Evolutionary conservation across 345 rosid genomes (phyloP).

Genomic region (Cardiospermum halicacabum): DNA sequence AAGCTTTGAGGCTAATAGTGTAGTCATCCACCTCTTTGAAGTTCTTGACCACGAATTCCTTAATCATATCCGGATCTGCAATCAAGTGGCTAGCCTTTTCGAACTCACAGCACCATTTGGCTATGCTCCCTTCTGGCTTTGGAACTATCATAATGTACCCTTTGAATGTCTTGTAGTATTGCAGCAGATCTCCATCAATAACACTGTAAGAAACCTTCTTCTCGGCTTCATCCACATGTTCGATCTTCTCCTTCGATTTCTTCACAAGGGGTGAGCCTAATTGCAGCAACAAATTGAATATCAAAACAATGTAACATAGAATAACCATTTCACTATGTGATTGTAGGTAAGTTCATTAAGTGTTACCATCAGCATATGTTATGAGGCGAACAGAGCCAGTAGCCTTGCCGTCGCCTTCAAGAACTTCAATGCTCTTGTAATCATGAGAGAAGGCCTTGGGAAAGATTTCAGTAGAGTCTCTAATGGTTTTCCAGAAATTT

Average conservation of each 20-base stretch:
- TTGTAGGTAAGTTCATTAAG: too few relatives aligned
- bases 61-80: slow-evolving; percentile 60
- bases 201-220: slow-evolving; percentile 51
- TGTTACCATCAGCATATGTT: slow-evolving; percentile 59
- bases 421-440: slow-evolving; percentile 74
- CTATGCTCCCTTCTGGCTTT: slow-evolving; percentile 59
- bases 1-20: slow-evolving; percentile 38
- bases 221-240: slow-evolving; percentile 52
- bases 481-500: slow-evolving; percentile 57
- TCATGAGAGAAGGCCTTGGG: slow-evolving; percentile 68
- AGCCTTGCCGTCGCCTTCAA: slow-evolving; percentile 79
- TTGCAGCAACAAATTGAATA: background rate
- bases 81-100: slow-evolving; percentile 69
- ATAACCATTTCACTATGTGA: too few relatives aligned
- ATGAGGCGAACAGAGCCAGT: slow-evolving; percentile 72
- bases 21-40: slow-evolving; percentile 68
- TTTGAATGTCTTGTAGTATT: slow-evolving; percentile 71
- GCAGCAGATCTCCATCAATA: slow-evolving; percentile 70
- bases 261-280: slow-evolving; percentile 69
- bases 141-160: slow-evolving; percentile 46
- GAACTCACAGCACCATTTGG: slow-evolving; percentile 71
- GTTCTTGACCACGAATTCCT: slow-evolving; percentile 74
- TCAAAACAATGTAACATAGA: too few relatives aligned
- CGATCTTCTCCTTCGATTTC: slow-evolving; percentile 70
- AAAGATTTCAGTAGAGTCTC: slow-evolving; percentile 58